A percentile compares a stretch with the other conserved stretches of the same genome.
These are phyloP conservation scores for Coemansia sp. DNA, from an alignment of 192 early-diverging fungal species.

Conservation along the genomic window DNA sequence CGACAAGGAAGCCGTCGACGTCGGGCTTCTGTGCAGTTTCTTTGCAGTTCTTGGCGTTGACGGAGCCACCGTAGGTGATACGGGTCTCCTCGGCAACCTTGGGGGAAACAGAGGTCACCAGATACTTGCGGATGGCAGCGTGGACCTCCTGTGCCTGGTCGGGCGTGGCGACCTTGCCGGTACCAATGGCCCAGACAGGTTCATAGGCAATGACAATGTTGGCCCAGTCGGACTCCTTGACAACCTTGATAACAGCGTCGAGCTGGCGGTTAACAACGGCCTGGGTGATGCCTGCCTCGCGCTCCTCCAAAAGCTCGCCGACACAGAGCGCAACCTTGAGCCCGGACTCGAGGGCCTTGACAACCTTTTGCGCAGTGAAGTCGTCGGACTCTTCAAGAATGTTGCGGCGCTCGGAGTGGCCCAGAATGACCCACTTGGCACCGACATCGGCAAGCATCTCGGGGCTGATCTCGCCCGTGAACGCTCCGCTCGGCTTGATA, in stretches of 20 bases:
- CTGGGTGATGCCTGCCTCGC: conserved; percentile 84
- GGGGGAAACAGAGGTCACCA: conserved; percentile 78
- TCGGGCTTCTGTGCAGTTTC: conserved; percentile 82
- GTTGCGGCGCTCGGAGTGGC: conserved; percentile 98
- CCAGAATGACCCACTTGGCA: conserved; percentile 95
- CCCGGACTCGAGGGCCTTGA: conserved; percentile 82
- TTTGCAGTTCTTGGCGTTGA: conserved; percentile 82
- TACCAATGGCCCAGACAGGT: conserved; percentile 99
- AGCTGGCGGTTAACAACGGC: conserved; percentile 89
- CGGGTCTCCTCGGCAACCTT: conserved; percentile 86
- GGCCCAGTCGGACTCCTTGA: conserved; percentile 78
- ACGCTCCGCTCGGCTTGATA: conserved; percentile 84
- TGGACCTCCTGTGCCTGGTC: conserved; percentile 98
- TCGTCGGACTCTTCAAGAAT: conserved; percentile 88
- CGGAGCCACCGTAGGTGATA: conserved; percentile 97
- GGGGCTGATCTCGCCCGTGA: conserved; percentile 93
- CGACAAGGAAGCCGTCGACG: conserved; percentile 99
- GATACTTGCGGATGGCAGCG: conserved; percentile 81
- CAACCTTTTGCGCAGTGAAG: conserved; percentile 86
- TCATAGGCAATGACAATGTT: conserved; percentile 98
- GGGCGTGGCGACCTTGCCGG: conserved; percentile 95
- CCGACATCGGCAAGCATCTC: conserved; percentile 95
- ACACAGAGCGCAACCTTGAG: conserved; percentile 93
- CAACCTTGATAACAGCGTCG: conserved; percentile 72
- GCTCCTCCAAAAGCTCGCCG: conserved; percentile 95